Conservation (phyloP, 2,329 filamentous ascomycete genomes). For the Exophiala xenobiotica region DNA sequence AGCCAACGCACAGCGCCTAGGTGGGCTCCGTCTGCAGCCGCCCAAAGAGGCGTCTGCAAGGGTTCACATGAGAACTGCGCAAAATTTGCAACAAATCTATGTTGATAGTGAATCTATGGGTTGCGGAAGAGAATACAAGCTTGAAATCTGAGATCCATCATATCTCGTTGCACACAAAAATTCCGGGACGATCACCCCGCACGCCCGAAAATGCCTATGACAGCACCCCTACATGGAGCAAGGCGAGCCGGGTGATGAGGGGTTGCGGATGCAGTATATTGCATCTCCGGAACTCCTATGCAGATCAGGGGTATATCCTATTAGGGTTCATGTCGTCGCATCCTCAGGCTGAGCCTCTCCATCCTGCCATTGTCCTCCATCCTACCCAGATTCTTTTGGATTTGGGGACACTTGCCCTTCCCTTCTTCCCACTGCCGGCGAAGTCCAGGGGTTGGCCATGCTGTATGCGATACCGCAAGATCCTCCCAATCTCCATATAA, state of each 20-base stretch:
- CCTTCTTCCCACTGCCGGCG: slow-evolving; percentile 27
- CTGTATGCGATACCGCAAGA: slow-evolving; percentile 26
- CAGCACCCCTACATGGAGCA: not conserved
- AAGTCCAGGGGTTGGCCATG: slow-evolving; percentile 27
- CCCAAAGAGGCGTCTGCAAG: not conserved
- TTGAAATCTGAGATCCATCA: too few species aligned
- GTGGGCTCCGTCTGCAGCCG: not conserved
- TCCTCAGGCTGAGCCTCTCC: slow-evolving; percentile 23
- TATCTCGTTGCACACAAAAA: not conserved
- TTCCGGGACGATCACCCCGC: not conserved
- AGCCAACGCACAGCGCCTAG: slow-evolving; percentile 1
- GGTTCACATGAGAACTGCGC: not conserved
- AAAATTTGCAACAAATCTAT: not conserved
- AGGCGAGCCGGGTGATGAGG: too few species aligned
- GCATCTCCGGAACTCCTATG: too few species aligned
- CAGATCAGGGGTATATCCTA: not conserved
- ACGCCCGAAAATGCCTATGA: not conserved
- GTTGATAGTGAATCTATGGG: too few species aligned
- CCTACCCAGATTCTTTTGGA: slow-evolving; percentile 55
- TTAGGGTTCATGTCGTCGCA: not conserved
- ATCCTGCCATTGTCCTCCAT: slow-evolving; percentile 53
- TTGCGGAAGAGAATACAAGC: too few species aligned
- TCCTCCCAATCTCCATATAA: slow-evolving; percentile 73
- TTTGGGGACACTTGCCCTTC: slow-evolving; percentile 46
- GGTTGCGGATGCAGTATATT: too few species aligned